These are phyloP conservation scores for Thecaphora frezii DNA, from an alignment of 1,284 basidiomycete species.

Conservation along the genomic window DNA sequence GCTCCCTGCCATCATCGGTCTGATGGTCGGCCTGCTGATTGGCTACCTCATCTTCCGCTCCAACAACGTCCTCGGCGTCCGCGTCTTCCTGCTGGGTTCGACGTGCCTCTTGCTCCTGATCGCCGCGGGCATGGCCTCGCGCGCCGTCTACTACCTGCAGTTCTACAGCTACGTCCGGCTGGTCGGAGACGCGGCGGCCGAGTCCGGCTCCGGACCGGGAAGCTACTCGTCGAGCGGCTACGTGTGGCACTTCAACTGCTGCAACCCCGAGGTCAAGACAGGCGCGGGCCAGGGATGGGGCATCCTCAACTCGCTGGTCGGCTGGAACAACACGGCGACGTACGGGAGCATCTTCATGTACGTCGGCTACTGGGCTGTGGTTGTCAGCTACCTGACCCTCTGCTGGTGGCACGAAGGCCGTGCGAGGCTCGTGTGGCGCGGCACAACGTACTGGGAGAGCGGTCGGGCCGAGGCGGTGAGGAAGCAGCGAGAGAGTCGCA, in stretches of 20 bases:
- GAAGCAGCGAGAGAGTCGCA: not conserved
- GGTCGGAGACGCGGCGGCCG: constrained; percentile 51
- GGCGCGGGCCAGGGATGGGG: constrained; percentile 58
- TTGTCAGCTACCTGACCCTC: constrained; percentile 39
- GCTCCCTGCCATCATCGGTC: constrained; percentile 52
- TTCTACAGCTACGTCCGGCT: constrained; percentile 48
- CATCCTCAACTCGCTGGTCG: constrained; percentile 51
- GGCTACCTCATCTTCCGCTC: constrained; percentile 50
- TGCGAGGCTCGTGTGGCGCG: constrained; percentile 7
- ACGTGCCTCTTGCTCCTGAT: constrained; percentile 52
- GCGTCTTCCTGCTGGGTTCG: constrained; percentile 47
- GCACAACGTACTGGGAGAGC: constrained; percentile 28
- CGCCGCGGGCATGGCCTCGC: constrained; percentile 50
- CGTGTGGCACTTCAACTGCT: constrained; percentile 70
- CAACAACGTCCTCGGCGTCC: constrained; percentile 37
- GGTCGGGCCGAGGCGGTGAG: not conserved
- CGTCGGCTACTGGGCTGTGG: constrained; percentile 47
- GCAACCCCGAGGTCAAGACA: constrained; percentile 67
- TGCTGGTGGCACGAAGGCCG: constrained; percentile 40
- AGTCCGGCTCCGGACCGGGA: constrained; percentile 46
- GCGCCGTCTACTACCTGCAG: constrained; percentile 50
- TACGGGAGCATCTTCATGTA: constrained; percentile 46
- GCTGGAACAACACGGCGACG: constrained; percentile 56
- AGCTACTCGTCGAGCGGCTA: constrained; percentile 45
- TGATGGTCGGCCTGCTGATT: constrained; percentile 36